Percentiles rank a stretch among this genome's conserved stretches.
These are phyloP conservation scores for Colletotrichum sp. DNA, from an alignment of 2,329 filamentous ascomycete genomes.

Conservation along the genomic window DNA sequence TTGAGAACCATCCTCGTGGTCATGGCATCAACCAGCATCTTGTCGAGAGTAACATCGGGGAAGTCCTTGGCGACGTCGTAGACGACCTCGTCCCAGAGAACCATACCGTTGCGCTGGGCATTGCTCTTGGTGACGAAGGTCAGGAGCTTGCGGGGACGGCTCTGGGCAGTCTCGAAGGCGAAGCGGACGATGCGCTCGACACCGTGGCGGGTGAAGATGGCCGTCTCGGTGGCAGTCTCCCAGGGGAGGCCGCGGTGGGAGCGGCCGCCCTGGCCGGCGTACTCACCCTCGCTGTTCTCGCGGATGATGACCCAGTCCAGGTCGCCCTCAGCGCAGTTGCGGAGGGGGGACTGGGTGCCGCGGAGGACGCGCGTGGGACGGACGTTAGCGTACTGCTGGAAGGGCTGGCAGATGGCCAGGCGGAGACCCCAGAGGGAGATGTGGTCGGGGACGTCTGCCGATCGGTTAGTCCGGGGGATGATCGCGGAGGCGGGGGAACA, in stretches of 20 bases:
- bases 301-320: conserved; percentile 71
- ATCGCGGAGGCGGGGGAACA: background rate
- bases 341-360: conserved; percentile 61
- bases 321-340: conserved; percentile 51
- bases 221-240: conserved; percentile 66
- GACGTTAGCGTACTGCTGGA: conserved; percentile 72
- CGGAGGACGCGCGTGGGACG: conserved; percentile 64
- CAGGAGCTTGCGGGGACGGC: conserved; percentile 60
- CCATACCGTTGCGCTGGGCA: conserved; percentile 70
- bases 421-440: conserved; percentile 70
- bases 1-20: conserved; percentile 60
- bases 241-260: conserved; percentile 61
- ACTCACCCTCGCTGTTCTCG: conserved; percentile 71
- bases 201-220: conserved; percentile 65
- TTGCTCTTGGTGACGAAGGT: conserved; percentile 72
- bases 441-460: conserved; percentile 65
- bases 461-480: background rate
- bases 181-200: conserved; percentile 67
- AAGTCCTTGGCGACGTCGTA: conserved; percentile 59
- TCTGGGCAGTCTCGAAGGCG: conserved; percentile 60
- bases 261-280: conserved; percentile 66
- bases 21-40: conserved; percentile 66
- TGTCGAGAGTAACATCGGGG: conserved; percentile 63
- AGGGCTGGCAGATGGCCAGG: conserved; percentile 65
- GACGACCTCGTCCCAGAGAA: conserved; percentile 70